These are phyloP conservation scores for Leccinum barrowsii DNA, from an alignment of 768 basidiomycete species.

Conservation along the genomic window DNA sequence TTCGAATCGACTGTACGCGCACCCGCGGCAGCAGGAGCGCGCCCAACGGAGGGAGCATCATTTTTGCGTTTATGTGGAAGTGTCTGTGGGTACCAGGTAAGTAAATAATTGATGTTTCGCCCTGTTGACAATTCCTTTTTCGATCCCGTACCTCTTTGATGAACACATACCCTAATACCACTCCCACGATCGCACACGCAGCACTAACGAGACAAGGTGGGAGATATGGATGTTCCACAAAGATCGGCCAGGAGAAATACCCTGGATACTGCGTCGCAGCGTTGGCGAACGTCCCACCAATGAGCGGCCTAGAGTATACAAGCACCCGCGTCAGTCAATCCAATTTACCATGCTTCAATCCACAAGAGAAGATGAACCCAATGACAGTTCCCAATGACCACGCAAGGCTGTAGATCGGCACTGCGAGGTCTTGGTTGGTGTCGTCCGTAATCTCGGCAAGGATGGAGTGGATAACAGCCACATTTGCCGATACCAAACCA, in stretches of 20 bases:
- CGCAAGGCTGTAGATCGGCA: slow-evolving; percentile 54
- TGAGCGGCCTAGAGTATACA: slow-evolving; percentile 10
- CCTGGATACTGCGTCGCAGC: slow-evolving; percentile 16
- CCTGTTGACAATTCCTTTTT: not conserved
- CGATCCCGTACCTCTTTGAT: slow-evolving; percentile 18
- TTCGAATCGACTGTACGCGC: not conserved
- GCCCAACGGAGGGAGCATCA: too few species aligned
- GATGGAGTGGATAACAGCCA: slow-evolving; percentile 58
- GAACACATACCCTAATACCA: slow-evolving; percentile 12
- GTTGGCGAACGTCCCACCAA: slow-evolving; percentile 21
- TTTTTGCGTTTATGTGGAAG: slow-evolving; percentile 13
- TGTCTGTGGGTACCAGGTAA: slow-evolving; percentile 7
- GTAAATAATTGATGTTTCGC: not conserved
- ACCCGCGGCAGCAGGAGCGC: not conserved
- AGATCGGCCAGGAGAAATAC: slow-evolving; percentile 1
- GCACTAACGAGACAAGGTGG: slow-evolving; percentile 16
- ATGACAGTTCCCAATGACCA: slow-evolving; percentile 57
- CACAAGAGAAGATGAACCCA: slow-evolving; percentile 34
- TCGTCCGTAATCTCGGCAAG: slow-evolving; percentile 61
- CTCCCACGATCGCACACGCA: slow-evolving; percentile 6
- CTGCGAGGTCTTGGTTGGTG: slow-evolving; percentile 56
- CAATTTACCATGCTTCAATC: too few species aligned
- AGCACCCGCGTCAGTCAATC: not conserved
- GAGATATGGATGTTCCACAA: slow-evolving; percentile 15
- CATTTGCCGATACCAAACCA: slow-evolving; percentile 60